Evolutionary conservation across 2,329 filamentous ascomycete genomes (phyloP), one percentile per base, ranked within the genome.

Genomic region (Fusarium subtropicale): DNA sequence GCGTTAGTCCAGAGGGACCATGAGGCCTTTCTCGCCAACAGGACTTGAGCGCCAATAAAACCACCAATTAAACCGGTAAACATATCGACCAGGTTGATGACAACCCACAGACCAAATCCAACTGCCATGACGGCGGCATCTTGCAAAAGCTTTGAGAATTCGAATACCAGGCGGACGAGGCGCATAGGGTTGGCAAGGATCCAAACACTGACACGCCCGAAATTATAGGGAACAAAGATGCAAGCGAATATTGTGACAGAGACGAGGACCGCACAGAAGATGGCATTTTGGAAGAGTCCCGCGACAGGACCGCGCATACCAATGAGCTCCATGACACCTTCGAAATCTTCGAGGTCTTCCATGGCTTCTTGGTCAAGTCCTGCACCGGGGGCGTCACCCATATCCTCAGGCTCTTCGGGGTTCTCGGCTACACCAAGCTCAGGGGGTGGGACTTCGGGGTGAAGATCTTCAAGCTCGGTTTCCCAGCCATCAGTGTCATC

Each of bases 261-360:
- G 16, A 99, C 93, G 30, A 99, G 85, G 46, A 98, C 91, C 10
- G 92, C 91, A 77, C 95, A 97, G 79, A 99, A 99, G 18, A 97
- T 90, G 57, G 92, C 94, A 72, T 99, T 99, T 76, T 99, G 96
- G 71, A 98, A 89, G 8, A 99, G 86, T 4, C 93, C 94, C 16
- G 91, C 91, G 5, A 99, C 85, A 1, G 96, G 96, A 0, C 96
- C 96, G 75, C 97, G 93, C 92, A 99, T 97, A 38, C 96, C 96
- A 62, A 99, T 91, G 18, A 99, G 87, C 78, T 99, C 96, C 83
- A 99, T 90, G 54, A 99, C 92, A 1, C 96, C 96, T 77, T 99
- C 96, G 18, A 99, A 89, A 76, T 99, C 96, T 79, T 99, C 96
- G 12, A 92, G 92, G 71, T 97, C 92, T 44, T 94, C 92, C 42